These are phyloP conservation scores for Oryza australiensis DNA, from an alignment of 176 grass and related monocot genomes.

Conservation along the genomic window DNA sequence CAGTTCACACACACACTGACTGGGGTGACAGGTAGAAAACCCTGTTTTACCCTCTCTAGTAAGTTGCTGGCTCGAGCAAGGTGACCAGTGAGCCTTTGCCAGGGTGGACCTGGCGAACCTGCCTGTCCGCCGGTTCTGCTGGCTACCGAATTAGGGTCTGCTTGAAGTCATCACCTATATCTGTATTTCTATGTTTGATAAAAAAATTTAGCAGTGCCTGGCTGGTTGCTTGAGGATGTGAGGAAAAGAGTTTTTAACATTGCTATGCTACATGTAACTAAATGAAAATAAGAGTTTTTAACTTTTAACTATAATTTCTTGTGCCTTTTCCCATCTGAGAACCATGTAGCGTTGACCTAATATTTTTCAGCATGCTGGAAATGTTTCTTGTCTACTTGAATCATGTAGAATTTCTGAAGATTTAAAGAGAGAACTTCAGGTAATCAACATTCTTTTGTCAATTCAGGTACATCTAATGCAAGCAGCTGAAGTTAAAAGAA, in stretches of 20 bases:
- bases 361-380: neutral
- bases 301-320: neutral
- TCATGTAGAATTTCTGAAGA: neutral
- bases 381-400: neutral
- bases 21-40: too few species aligned
- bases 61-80: too few species aligned
- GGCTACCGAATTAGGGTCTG: neutral
- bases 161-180: neutral
- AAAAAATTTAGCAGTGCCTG: neutral
- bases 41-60: too few species aligned
- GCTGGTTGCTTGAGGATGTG: neutral
- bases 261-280: neutral
- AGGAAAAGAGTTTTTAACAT: neutral
- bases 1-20: too few species aligned
- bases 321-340: neutral
- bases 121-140: too few species aligned
- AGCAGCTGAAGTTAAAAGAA: constrained; percentile 95
- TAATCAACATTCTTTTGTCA: constrained; percentile 43
- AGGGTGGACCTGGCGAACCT: too few species aligned
- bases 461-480: constrained; percentile 86
- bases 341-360: neutral
- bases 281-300: neutral
- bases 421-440: neutral
- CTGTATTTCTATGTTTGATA: neutral
- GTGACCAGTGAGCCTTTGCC: too few species aligned